Conservation (phyloP, 2,329 filamentous ascomycete genomes). For the Phaeosphaeria sp. region DNA sequence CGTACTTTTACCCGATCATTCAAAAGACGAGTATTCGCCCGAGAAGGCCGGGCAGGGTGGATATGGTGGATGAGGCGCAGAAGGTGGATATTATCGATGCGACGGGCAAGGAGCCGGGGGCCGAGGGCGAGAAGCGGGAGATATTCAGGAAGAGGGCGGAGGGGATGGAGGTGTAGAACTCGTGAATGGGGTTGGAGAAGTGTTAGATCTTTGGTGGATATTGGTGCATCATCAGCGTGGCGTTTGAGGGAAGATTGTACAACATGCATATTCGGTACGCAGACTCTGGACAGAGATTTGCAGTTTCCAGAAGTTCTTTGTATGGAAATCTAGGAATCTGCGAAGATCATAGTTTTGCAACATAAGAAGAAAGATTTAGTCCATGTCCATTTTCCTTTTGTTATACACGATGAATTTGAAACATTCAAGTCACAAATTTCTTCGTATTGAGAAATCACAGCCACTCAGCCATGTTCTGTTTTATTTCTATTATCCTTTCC, state of each 20-base stretch:
- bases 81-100: constrained; percentile 62
- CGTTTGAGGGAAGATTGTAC: constrained; percentile 3
- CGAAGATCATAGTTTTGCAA: no score
- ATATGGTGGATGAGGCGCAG: constrained; percentile 52
- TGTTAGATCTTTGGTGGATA: neutral
- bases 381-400: no score
- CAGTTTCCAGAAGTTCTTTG: no score
- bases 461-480: no score
- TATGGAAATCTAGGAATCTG: no score
- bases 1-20: constrained; percentile 68
- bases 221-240: constrained; percentile 8
- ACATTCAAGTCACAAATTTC: no score
- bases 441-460: no score
- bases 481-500: no score
- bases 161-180: constrained; percentile 21
- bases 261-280: neutral
- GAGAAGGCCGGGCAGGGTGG: constrained; percentile 50
- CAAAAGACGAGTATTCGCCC: constrained; percentile 62
- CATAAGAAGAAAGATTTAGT: no score
- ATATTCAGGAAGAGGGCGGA: constrained; percentile 56
- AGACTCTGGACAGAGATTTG: no score
- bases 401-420: no score
- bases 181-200: neutral
- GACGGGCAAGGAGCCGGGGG: constrained; percentile 58
- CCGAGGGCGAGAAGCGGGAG: constrained; percentile 57